These are phyloP conservation scores for Colletotrichum trifolii DNA, from an alignment of 2,329 filamentous ascomycete genomes.

Conservation along the genomic window DNA sequence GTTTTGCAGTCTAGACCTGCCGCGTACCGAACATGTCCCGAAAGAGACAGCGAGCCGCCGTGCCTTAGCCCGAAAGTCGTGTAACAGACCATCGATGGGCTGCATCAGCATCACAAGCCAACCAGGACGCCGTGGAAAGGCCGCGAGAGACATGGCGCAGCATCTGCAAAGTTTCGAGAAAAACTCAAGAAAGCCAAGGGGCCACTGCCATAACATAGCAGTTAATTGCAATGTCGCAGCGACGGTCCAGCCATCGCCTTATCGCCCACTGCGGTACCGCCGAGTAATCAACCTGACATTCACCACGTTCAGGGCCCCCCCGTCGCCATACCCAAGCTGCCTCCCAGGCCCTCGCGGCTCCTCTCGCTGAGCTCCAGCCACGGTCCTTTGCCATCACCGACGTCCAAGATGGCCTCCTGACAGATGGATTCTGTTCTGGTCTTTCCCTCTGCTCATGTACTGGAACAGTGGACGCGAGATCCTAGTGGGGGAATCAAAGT, in stretches of 20 bases:
- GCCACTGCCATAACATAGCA: neutral
- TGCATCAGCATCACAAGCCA: too few relatives aligned
- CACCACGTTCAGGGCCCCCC: conserved; percentile 22
- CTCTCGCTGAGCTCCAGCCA: neutral
- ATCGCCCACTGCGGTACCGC: conserved; percentile 22
- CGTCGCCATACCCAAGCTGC: neutral
- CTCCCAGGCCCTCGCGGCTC: conserved; percentile 8
- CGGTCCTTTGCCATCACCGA: conserved; percentile 4
- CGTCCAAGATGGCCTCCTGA: neutral
- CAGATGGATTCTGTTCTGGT: too few relatives aligned
- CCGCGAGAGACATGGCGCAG: too few relatives aligned
- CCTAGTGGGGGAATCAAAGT: conserved; percentile 8
- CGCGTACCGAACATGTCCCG: conserved; percentile 6
- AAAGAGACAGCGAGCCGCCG: conserved; percentile 2
- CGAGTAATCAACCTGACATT: conserved; percentile 24
- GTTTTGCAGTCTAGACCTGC: conserved; percentile 20
- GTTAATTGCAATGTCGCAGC: conserved; percentile 30
- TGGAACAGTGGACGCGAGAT: conserved; percentile 15
- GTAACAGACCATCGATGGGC: too few relatives aligned
- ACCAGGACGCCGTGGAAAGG: too few relatives aligned
- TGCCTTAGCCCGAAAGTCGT: conserved; percentile 6
- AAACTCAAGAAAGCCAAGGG: too few relatives aligned
- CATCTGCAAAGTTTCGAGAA: neutral
- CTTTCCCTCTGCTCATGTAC: neutral
- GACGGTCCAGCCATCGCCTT: conserved; percentile 10